Evolutionary conservation across 371 early-diverging fungal genomes (phyloP).

Genomic region (Actinomortierella ambigua): DNA sequence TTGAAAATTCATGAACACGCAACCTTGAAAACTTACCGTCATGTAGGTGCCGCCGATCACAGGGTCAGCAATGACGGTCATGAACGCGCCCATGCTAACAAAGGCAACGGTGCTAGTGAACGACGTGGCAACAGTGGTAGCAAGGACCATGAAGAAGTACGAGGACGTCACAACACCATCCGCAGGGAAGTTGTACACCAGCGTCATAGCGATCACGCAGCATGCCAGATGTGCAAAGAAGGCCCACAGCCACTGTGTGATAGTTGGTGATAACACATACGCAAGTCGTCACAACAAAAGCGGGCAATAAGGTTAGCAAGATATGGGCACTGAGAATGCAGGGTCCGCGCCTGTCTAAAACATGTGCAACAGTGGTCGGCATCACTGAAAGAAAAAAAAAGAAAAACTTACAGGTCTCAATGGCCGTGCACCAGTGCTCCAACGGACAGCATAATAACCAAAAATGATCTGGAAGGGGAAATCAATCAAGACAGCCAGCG

Average conservation of each 20-base stretch:
- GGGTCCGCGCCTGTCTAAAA: no score
- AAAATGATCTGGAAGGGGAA: slow-evolving; percentile 96
- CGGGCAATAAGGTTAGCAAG: no score
- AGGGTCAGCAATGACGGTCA: slow-evolving; percentile 95
- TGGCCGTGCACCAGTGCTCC: slow-evolving; percentile 88
- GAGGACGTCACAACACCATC: slow-evolving; percentile 62
- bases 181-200: slow-evolving; percentile 82
- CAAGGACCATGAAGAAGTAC: slow-evolving; percentile 87
- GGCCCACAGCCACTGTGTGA: slow-evolving; percentile 87
- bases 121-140: slow-evolving; percentile 80
- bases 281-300: no score
- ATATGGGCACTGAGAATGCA: no score
- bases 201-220: slow-evolving; percentile 82
- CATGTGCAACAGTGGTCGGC: slow-evolving; percentile 67
- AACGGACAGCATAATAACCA: slow-evolving; percentile 96
- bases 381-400: slow-evolving; percentile 11
- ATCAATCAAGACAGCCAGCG: slow-evolving; percentile 89
- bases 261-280: no score
- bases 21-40: slow-evolving; percentile 70
- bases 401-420: slow-evolving; percentile 75
- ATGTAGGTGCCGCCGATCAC: slow-evolving; percentile 97
- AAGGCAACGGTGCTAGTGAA: slow-evolving; percentile 95
- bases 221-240: slow-evolving; percentile 85
- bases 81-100: slow-evolving; percentile 93
- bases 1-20: slow-evolving; percentile 6